Base-by-base conservation (phyloP, 306 rosid species). In the Cucurbita pepo region DNA sequence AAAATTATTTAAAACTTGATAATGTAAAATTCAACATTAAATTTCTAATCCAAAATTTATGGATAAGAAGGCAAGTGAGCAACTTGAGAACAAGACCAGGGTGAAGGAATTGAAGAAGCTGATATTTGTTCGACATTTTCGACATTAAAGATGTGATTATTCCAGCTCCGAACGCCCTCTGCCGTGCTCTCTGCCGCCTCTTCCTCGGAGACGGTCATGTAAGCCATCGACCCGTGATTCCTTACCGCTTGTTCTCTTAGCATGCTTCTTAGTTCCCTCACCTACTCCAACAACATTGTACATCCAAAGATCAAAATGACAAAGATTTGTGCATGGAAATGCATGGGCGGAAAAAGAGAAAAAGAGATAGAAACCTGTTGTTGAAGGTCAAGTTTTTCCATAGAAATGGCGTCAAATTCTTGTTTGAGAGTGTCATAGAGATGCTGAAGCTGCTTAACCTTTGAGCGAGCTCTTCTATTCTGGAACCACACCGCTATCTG, bases 401-500 rank as follows among this genome's bases (percentile, higher is more conserved):
- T 84, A 34, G 83, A 86, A 25, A 94, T 79, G 21, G 51, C 77
- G 56, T 94, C 97, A 79, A 81, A 86, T 18, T 94, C 88, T 18
- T 87, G 95, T 69, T 88, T 94, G 19, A 94, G 99, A 0, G 88
- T 47, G 55, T 94, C 92, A 37, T 94, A 91, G 80, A 91, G 78
- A 70, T 80, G 77, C 75, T 94, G 92, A 19, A 94, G 95, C 73
- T 94, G 89, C 89, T 94, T 94, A 8, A 85, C 78, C 81, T 91
- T 94, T 97, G 97, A 91, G 56, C 96, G 83, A 54, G 99, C 95
- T 53, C 99, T 83, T 73, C 97, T 85, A 72, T 94, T 94, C 69
- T 94, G 99, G 78, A 94, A 94, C 99, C 99, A 94, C 12, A 94
- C 90, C 10, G 99, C 95, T 1, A 94, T 89, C 55, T 94, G 97